Percentiles rank a stretch among this genome's conserved stretches.
phyloP scores from a whole-genome alignment of 208 protist genomes.

The Acanthamoeba triangularis region DNA sequence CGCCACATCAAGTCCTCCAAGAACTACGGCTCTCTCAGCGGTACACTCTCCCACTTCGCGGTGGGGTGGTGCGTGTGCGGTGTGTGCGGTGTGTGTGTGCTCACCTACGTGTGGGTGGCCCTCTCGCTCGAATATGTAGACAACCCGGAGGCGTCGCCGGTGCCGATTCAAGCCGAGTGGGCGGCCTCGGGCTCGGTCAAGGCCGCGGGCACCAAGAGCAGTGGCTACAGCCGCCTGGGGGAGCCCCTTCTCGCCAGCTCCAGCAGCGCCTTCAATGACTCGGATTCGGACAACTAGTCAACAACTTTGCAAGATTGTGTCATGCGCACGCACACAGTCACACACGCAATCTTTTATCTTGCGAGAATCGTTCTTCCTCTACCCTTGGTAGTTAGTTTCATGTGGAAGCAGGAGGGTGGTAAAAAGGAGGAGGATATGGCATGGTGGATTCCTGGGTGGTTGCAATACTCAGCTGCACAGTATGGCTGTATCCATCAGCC shows the following conservation, averaged over 20 bases:
- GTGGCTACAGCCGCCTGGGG: not conserved
- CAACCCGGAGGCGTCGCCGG: not conserved
- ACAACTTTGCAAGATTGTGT: too few species aligned
- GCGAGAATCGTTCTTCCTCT: too few species aligned
- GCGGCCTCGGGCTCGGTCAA: not conserved
- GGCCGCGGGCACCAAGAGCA: not conserved
- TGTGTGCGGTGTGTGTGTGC: not conserved
- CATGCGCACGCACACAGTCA: too few species aligned
- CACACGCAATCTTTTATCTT: too few species aligned
- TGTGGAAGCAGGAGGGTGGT: too few species aligned
- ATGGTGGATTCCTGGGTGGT: too few species aligned
- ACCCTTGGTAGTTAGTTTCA: too few species aligned
- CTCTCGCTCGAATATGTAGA: too few species aligned
- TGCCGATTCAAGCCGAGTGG: not conserved
- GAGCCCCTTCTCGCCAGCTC: slow-evolving; percentile 33
- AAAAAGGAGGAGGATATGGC: too few species aligned
- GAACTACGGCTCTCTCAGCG: slow-evolving; percentile 3
- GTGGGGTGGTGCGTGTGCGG: not conserved
- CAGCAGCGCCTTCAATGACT: slow-evolving; percentile 1
- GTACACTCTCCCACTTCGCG: not conserved
- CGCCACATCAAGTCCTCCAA: not conserved
- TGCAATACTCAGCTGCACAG: too few species aligned
- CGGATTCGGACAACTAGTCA: not conserved
- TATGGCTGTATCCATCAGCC: too few species aligned
- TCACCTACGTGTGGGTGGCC: not conserved